Base-by-base conservation (phyloP, 768 basidiomycete genomes). In the Mycena floridula region DNA sequence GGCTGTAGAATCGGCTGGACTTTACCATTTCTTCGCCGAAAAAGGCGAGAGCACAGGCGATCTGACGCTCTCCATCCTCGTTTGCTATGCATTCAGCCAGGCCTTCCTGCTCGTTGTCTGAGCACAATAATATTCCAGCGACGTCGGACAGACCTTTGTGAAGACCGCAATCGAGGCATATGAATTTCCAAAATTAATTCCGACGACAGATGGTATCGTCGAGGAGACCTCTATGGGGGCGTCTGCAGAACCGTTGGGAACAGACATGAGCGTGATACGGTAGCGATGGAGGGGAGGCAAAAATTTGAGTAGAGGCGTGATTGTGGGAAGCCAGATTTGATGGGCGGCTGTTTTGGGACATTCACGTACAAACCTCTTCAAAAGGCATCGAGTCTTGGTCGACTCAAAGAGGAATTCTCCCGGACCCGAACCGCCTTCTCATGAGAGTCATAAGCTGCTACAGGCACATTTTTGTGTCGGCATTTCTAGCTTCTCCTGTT, bases 31-130 rank as follows among this genome's bases (percentile, higher is more conserved):
- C 88, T 63, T 95, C 89, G 22, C 91, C 92, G 30, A 81, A 79
- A 62, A 95, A 98, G 0, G 93, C 80, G 44, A 98, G 72, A 22
- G 92, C 92, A 59, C 89, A 91, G 0, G 92, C 92, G 56, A 99
- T 98, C 68, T 99, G 95, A 25, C 96, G 85, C 60, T 97, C 95
- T 24, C 96, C 95, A 60, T 98, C 95, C 60, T 98, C 94, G 61
- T 97, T 98, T 5, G 94, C 96, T 49, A 98, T 97, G 60, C 90
- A 95, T 58, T 93, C 89, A 35, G 94, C 85, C 24, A 87, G 70
- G 11, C 89, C 89, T 65, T 96, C 92, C 91, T 94, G 44, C 25
- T 18, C 21, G 26, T 42, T 25, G 40, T 44, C 36, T 44, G 37
- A 39, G 24, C 18, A 26, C 9, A 45, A 30, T 39, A 43, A 15